Evolutionary conservation across 805 yeast species (phyloP).

Genomic region (Kluyveromyces wickerhamii): DNA sequence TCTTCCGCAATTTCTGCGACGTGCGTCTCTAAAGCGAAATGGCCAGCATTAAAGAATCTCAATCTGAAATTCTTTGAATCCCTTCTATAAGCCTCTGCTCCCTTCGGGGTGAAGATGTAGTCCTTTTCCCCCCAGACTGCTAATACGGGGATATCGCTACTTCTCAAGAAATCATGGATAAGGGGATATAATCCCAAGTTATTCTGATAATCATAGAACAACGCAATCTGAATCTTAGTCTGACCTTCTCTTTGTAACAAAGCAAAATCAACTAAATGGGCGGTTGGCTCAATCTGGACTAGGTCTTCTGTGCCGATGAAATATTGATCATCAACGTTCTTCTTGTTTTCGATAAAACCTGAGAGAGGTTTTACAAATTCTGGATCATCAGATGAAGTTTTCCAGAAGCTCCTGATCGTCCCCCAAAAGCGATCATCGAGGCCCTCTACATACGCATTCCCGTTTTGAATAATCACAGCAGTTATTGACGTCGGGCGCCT

Average conservation of each 20-base stretch:
- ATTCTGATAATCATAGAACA: constrained; percentile 31
- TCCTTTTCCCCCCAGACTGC: constrained; percentile 38
- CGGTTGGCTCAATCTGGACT: constrained; percentile 28
- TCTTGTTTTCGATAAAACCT: constrained; percentile 15
- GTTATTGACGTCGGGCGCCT: constrained; percentile 25
- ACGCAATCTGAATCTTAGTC: constrained; percentile 27
- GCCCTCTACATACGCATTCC: constrained; percentile 39
- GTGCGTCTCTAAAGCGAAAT: constrained; percentile 32
- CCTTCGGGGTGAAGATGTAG: constrained; percentile 28
- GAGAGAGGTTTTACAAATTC: constrained; percentile 10
- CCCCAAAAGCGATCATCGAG: constrained; percentile 34
- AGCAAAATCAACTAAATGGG: constrained; percentile 26
- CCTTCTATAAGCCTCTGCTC: constrained; percentile 33
- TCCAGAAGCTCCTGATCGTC: constrained; percentile 31
- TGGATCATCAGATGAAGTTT: constrained; percentile 13
- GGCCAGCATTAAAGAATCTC: constrained; percentile 31
- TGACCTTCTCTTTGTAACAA: constrained; percentile 24
- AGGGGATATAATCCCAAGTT: constrained; percentile 32
- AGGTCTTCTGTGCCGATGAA: constrained; percentile 24
- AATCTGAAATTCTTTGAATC: constrained; percentile 27
- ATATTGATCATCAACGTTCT: constrained; percentile 27
- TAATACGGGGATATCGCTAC: constrained; percentile 30
- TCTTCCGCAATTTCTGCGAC: constrained; percentile 26
- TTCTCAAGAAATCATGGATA: constrained; percentile 31
- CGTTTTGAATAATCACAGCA: constrained; percentile 35